A percentile compares a stretch with the other conserved stretches of the same genome.
Evolutionary conservation across 768 basidiomycete species (phyloP).

Genomic region (Termitomyces sp.): DNA sequence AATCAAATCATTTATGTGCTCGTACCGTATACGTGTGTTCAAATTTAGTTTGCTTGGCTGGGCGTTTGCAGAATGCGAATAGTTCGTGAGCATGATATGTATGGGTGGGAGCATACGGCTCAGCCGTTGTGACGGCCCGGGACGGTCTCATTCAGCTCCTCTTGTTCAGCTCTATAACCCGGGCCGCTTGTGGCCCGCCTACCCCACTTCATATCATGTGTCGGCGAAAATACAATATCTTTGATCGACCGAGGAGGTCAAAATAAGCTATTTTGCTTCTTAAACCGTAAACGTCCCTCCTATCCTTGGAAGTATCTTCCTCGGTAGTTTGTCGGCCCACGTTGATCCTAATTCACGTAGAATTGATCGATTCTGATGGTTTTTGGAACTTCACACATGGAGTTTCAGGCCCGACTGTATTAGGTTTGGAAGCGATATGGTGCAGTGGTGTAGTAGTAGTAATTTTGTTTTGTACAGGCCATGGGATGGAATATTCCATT

Average conservation of each 20-base stretch:
- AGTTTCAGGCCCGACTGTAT: no score
- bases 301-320: constrained; percentile 1
- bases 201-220: neutral
- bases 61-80: neutral
- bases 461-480: no score
- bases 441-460: no score
- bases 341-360: no score
- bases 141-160: neutral
- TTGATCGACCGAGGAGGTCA: constrained; percentile 28
- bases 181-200: constrained; percentile 12
- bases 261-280: constrained; percentile 33
- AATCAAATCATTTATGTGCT: no score
- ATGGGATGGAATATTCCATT: no score
- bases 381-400: no score
- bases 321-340: neutral
- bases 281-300: neutral
- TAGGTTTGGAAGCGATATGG: no score
- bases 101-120: neutral
- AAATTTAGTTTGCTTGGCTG: neutral
- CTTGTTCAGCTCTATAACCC: neutral
- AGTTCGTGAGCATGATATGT: no score
- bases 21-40: no score
- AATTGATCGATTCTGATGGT: no score
- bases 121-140: neutral
- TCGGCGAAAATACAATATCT: constrained; percentile 1